Evolutionary conservation across 108 stramenopile genomes (phyloP).

Genomic region (Nitzschia putrida): DNA sequence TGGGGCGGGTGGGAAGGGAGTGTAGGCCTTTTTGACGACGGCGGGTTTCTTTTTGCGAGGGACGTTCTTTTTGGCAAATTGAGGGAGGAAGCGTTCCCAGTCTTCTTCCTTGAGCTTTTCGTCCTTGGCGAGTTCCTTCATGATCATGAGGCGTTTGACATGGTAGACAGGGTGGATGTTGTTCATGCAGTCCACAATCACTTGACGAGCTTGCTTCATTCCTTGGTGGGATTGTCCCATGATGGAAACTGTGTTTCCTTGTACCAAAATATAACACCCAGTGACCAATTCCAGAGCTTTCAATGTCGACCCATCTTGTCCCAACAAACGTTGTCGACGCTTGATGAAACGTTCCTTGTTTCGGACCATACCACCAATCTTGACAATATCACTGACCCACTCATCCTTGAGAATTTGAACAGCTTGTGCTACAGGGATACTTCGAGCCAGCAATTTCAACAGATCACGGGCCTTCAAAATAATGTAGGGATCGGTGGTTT

Average conservation of each 20-base stretch:
- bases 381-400: constrained; percentile 95
- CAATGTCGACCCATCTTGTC: constrained; percentile 97
- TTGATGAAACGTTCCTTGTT: constrained; percentile 99
- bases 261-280: constrained; percentile 96
- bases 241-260: constrained; percentile 94
- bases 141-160: constrained; percentile 99
- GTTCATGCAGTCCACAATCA: constrained; percentile 98
- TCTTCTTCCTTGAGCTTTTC: constrained; percentile 89
- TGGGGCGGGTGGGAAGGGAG: constrained; percentile 96
- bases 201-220: constrained; percentile 93
- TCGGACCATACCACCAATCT: constrained; percentile 97
- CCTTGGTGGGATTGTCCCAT: constrained; percentile 86
- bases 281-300: constrained; percentile 98
- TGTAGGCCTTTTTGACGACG: constrained; percentile 89
- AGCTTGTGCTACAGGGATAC: constrained; percentile 91
- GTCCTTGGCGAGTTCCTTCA: constrained; percentile 96
- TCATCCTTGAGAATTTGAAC: constrained; percentile 95
- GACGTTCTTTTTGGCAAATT: constrained; percentile 97
- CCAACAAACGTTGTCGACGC: constrained; percentile 92
- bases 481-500: constrained; percentile 94
- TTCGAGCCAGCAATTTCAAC: constrained; percentile 93
- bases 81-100: constrained; percentile 97
- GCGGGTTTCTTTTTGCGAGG: constrained; percentile 69
- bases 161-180: constrained; percentile 99
- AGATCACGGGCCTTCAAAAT: constrained; percentile 97